These are phyloP conservation scores for Dysphania ambrosioides DNA, from an alignment of 148 eudicot species.

Conservation along the genomic window DNA sequence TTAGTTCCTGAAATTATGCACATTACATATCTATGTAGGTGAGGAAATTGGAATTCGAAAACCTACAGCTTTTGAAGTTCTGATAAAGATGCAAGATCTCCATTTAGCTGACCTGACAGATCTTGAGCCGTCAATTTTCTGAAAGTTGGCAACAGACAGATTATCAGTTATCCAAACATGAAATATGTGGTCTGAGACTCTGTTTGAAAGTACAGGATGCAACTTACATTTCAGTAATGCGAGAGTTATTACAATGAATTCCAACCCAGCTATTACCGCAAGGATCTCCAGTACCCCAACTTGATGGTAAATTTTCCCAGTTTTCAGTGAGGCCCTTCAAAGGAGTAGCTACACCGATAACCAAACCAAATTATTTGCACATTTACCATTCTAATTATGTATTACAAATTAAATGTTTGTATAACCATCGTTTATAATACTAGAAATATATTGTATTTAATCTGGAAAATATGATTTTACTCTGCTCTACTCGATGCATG, in stretches of 20 bases:
- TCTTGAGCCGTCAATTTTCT: slow-evolving; percentile 57
- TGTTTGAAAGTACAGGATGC: neutral
- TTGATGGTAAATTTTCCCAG: slow-evolving; percentile 64
- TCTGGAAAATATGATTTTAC: no score
- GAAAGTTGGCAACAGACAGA: slow-evolving; percentile 23
- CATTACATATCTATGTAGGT: neutral
- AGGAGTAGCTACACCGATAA: slow-evolving; percentile 51
- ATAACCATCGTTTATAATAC: no score
- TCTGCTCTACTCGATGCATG: no score
- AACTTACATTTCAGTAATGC: slow-evolving; percentile 60
- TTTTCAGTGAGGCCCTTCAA: slow-evolving; percentile 41
- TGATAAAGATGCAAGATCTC: slow-evolving; percentile 55
- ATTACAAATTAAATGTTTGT: neutral
- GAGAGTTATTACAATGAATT: slow-evolving; percentile 49
- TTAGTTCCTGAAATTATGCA: neutral
- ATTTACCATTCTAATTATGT: neutral
- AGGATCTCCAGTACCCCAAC: slow-evolving; percentile 70
- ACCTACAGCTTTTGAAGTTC: slow-evolving; percentile 61
- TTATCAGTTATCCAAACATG: slow-evolving; percentile 14
- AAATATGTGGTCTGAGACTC: neutral
- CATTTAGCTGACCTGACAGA: slow-evolving; percentile 48
- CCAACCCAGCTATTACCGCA: slow-evolving; percentile 77
- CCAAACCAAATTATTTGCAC: neutral
- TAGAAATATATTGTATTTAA: no score
- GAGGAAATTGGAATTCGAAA: slow-evolving; percentile 15